Conservation (phyloP, 345 rosid species). For the Sonneratia alba region DNA sequence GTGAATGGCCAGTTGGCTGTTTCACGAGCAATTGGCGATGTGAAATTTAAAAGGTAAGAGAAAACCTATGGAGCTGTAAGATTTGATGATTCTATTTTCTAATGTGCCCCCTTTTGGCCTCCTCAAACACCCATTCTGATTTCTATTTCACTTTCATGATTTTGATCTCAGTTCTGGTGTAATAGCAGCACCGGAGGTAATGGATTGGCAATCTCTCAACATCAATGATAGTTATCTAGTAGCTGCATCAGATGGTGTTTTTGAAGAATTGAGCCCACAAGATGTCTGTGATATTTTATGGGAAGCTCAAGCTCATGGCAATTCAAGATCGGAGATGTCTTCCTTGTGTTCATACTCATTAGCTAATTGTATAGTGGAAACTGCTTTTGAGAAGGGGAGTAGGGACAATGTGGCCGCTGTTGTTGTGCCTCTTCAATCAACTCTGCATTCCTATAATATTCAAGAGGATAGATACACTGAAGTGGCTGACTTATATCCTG, state of each 20-base stretch:
- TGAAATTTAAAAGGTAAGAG: constrained; percentile 45
- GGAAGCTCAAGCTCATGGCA: constrained; percentile 40
- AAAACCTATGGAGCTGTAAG: not conserved
- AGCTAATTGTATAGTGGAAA: constrained; percentile 72
- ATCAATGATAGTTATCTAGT: constrained; percentile 76
- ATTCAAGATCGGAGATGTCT: constrained; percentile 31
- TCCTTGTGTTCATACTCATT: constrained; percentile 58
- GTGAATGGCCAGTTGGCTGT: constrained; percentile 86
- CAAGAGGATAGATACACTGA: constrained; percentile 25
- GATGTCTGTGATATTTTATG: constrained; percentile 74
- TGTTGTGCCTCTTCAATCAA: constrained; percentile 60
- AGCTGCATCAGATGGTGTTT: constrained; percentile 92
- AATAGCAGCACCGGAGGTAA: constrained; percentile 80
- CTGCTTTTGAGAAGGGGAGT: constrained; percentile 71
- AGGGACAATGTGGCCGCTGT: constrained; percentile 79
- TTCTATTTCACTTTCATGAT: not conserved
- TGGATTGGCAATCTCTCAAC: constrained; percentile 63
- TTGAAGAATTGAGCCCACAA: constrained; percentile 67
- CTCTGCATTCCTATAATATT: constrained; percentile 31
- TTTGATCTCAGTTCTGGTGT: constrained; percentile 59
- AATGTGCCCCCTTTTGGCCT: not conserved
- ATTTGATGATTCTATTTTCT: not conserved
- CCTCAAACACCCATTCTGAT: not conserved
- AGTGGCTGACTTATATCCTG: constrained; percentile 24
- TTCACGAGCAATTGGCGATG: constrained; percentile 87